phyloP scores from a whole-genome alignment of 805 yeast species.

The Candida alai region DNA sequence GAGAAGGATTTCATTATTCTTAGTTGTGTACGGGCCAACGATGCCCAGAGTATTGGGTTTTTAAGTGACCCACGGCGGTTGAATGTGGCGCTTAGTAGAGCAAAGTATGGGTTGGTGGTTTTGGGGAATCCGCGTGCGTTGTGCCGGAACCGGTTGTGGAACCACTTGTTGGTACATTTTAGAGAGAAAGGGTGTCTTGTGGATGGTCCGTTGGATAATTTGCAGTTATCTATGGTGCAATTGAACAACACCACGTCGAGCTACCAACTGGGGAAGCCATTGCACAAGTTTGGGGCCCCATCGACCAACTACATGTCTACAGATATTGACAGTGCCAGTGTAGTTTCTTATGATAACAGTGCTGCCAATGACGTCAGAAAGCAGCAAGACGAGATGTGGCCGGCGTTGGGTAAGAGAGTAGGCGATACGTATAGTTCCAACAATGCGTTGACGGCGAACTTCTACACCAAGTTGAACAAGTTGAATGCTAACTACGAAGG shows the following conservation, averaged over 20 bases:
- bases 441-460: slow-evolving; percentile 26
- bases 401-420: slow-evolving; percentile 17
- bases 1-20: slow-evolving; percentile 42
- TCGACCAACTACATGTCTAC: slow-evolving; percentile 12
- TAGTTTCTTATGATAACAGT: slow-evolving; percentile 20
- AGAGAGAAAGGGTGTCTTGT: slow-evolving; percentile 84
- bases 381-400: slow-evolving; percentile 20
- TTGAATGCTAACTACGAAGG: slow-evolving; percentile 11
- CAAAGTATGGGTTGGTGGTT: slow-evolving; percentile 44
- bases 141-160: slow-evolving; percentile 72
- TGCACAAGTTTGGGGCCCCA: slow-evolving; percentile 10
- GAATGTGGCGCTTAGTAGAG: slow-evolving; percentile 43
- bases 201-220: slow-evolving; percentile 80
- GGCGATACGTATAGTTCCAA: slow-evolving; percentile 11
- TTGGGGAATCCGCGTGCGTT: slow-evolving; percentile 83
- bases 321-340: slow-evolving; percentile 27
- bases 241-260: slow-evolving; percentile 16
- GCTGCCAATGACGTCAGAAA: slow-evolving; percentile 2
- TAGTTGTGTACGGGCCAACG: slow-evolving; percentile 44
- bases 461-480: slow-evolving; percentile 26
- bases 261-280: slow-evolving; percentile 1
- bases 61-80: slow-evolving; percentile 42
- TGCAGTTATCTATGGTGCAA: slow-evolving; percentile 68
- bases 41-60: slow-evolving; percentile 38
- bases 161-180: slow-evolving; percentile 68